Conservation (phyloP, 1,284 basidiomycete genomes). For the Moesziomyces globuligerus region DNA sequence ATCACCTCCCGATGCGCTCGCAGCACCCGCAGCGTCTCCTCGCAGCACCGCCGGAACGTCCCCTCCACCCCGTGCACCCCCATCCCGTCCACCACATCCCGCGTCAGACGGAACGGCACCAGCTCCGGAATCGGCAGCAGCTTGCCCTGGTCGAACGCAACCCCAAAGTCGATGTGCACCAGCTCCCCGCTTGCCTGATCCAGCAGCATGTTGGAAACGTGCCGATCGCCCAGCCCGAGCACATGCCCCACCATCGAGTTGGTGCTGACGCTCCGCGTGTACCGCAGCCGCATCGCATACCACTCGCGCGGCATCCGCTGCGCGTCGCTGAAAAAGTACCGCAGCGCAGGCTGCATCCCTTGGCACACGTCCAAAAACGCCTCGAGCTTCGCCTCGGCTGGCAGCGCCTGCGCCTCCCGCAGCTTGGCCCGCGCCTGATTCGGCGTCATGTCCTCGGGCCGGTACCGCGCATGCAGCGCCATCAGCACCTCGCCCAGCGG, state of each 20-base stretch:
- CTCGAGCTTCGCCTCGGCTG: slow-evolving; percentile 38
- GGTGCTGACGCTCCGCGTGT: slow-evolving; percentile 89
- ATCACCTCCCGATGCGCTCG: slow-evolving; percentile 85
- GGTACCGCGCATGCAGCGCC: slow-evolving; percentile 71
- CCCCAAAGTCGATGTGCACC: slow-evolving; percentile 93
- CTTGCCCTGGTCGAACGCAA: slow-evolving; percentile 94
- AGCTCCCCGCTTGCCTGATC: slow-evolving; percentile 86
- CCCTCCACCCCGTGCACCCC: slow-evolving; percentile 90
- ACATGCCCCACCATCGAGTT: slow-evolving; percentile 94
- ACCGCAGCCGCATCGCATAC: slow-evolving; percentile 92
- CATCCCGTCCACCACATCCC: slow-evolving; percentile 92
- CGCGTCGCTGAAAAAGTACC: slow-evolving; percentile 90
- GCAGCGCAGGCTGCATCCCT: slow-evolving; percentile 84
- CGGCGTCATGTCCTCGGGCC: slow-evolving; percentile 38
- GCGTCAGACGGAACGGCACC: slow-evolving; percentile 93
- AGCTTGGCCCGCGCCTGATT: slow-evolving; percentile 39
- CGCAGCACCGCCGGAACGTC: slow-evolving; percentile 92
- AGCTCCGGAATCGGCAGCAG: slow-evolving; percentile 82
- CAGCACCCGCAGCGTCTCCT: slow-evolving; percentile 90
- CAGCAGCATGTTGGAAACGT: slow-evolving; percentile 90
- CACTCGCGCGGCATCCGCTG: slow-evolving; percentile 87
- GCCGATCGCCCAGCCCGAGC: slow-evolving; percentile 91
- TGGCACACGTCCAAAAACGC: slow-evolving; percentile 73
- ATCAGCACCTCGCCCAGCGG: slow-evolving; percentile 77
- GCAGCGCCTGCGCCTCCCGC: slow-evolving; percentile 26